Percentiles rank a stretch among this genome's conserved stretches.
Evolutionary conservation across 2,329 filamentous ascomycete genomes (phyloP).

Genomic region (Cladorrhinum sp.): DNA sequence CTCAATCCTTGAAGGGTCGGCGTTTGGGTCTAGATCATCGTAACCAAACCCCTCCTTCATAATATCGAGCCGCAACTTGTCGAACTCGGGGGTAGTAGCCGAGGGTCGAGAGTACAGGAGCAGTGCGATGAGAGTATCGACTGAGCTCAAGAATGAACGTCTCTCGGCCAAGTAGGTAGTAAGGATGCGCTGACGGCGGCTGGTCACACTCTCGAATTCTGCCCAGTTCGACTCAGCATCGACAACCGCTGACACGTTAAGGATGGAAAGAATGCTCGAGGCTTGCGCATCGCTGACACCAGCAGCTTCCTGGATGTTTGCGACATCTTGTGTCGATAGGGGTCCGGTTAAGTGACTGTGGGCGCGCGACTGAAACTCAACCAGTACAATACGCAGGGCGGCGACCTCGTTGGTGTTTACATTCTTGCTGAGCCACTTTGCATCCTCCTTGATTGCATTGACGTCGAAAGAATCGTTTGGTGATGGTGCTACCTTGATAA

Average conservation of each 20-base stretch:
- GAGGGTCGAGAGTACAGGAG: constrained; percentile 40
- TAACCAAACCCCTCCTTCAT: constrained; percentile 25
- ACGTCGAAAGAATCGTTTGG: constrained; percentile 68
- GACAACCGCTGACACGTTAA: constrained; percentile 44
- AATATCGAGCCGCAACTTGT: constrained; percentile 23
- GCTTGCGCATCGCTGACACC: constrained; percentile 60
- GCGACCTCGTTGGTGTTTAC: constrained; percentile 75
- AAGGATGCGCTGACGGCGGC: constrained; percentile 65
- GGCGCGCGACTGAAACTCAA: constrained; percentile 83
- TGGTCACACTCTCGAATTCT: constrained; percentile 61
- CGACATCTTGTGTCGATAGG: constrained; percentile 73
- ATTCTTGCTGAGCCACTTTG: constrained; percentile 79
- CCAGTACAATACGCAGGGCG: constrained; percentile 73
- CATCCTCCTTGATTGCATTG: constrained; percentile 77
- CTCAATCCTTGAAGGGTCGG: constrained; percentile 35
- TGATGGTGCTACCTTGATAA: constrained; percentile 75
- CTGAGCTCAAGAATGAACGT: constrained; percentile 63
- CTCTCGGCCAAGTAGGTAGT: constrained; percentile 70
- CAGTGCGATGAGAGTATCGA: constrained; percentile 54
- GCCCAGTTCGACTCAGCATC: constrained; percentile 55
- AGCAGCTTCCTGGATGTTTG: constrained; percentile 71
- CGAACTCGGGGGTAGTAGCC: constrained; percentile 21
- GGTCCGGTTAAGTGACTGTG: constrained; percentile 67
- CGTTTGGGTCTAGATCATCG: constrained; percentile 13
- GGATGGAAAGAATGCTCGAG: constrained; percentile 53